Evolutionary conservation across 257 asterid genomes (phyloP).

Genomic region (Craterostigma plantagineum): DNA sequence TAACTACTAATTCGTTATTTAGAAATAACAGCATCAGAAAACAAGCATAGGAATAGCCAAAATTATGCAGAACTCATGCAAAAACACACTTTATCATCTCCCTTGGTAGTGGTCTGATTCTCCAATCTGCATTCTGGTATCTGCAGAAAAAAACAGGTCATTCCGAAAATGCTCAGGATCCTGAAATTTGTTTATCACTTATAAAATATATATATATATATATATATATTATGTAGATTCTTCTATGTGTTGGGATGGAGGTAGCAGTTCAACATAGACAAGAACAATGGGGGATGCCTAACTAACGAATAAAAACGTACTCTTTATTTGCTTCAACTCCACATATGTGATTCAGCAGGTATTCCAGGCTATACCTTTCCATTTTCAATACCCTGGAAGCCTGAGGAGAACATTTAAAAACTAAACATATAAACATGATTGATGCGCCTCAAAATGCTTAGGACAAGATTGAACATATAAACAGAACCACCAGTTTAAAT

Average conservation of each 20-base stretch:
- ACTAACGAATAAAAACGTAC: slow-evolving; percentile 27
- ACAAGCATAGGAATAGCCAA: slow-evolving; percentile 6
- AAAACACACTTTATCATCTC: slow-evolving; percentile 67
- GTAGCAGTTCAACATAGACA: slow-evolving; percentile 3
- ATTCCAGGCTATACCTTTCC: slow-evolving; percentile 84
- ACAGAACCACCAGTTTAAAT: too few species aligned
- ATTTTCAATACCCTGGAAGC: slow-evolving; percentile 87
- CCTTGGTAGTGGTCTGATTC: slow-evolving; percentile 79
- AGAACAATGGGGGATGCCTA: slow-evolving; percentile 8
- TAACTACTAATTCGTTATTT: neutral
- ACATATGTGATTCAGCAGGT: slow-evolving; percentile 68
- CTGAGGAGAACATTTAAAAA: slow-evolving; percentile 18
- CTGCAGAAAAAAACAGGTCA: slow-evolving; percentile 19
- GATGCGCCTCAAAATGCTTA: too few species aligned
- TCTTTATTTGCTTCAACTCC: slow-evolving; percentile 89
- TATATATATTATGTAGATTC: too few species aligned
- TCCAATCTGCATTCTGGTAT: slow-evolving; percentile 99
- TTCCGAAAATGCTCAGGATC: neutral
- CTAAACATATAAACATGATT: too few species aligned
- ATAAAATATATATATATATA: too few species aligned
- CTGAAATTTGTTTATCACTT: too few species aligned
- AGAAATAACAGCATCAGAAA: slow-evolving; percentile 6
- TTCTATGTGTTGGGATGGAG: slow-evolving; percentile 8
- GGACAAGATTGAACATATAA: too few species aligned
- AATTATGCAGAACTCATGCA: slow-evolving; percentile 2